Evolutionary conservation across 768 basidiomycete genomes (phyloP).

Genomic region (Tylopilus intermedius): DNA sequence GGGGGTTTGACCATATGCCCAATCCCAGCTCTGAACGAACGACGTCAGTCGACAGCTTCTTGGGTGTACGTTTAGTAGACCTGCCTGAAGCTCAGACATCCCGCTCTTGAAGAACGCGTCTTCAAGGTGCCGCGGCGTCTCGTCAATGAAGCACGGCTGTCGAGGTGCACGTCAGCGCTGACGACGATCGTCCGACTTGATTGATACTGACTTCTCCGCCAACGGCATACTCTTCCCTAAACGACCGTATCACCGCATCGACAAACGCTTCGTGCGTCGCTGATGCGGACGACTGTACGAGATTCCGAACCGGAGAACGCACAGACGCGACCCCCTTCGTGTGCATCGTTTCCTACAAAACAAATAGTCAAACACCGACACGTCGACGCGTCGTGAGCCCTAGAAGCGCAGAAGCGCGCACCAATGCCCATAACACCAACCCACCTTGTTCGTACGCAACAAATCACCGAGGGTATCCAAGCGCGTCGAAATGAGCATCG

Average conservation of each 20-base stretch:
- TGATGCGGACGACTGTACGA: constrained; percentile 47
- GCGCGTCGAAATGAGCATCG: constrained; percentile 89
- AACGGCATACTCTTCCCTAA: constrained; percentile 52
- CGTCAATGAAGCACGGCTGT: constrained; percentile 41
- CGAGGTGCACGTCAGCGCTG: neutral
- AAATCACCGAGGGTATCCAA: constrained; percentile 69
- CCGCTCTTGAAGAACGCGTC: constrained; percentile 63
- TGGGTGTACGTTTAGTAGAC: constrained; percentile 15
- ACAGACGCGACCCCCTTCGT: constrained; percentile 89
- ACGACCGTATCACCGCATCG: constrained; percentile 61
- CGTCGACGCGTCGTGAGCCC: neutral
- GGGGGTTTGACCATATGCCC: constrained; percentile 90
- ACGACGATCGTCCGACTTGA: neutral
- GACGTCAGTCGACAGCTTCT: neutral
- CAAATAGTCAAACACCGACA: neutral
- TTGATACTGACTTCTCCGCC: constrained; percentile 22
- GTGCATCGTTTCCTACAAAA: constrained; percentile 62
- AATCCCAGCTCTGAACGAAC: constrained; percentile 76
- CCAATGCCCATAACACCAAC: constrained; percentile 8
- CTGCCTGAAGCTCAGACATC: constrained; percentile 68
- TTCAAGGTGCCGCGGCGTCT: constrained; percentile 39
- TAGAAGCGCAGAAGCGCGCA: neutral
- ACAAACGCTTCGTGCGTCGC: constrained; percentile 70
- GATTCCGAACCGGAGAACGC: constrained; percentile 86
- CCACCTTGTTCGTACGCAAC: constrained; percentile 61